Conservation (phyloP, 192 early-diverging fungal genomes). For the Mortierella hygrophila region DNA sequence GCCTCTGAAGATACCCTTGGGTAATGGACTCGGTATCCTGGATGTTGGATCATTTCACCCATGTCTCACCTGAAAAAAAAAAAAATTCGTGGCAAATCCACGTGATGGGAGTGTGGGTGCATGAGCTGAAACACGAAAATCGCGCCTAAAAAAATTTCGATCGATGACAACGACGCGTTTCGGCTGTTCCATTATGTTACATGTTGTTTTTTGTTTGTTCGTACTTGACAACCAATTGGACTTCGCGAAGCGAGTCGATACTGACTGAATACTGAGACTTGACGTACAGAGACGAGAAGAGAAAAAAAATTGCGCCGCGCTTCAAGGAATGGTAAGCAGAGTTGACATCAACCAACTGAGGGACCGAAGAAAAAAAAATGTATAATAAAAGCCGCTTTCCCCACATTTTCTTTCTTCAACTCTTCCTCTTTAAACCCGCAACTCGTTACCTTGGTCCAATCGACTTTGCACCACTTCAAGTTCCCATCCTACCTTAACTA, state of each 20-base stretch:
- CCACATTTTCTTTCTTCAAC: slow-evolving; percentile 6
- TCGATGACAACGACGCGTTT: neutral
- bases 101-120: neutral
- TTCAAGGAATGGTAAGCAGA: neutral
- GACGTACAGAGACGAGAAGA: neutral
- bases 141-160: neutral
- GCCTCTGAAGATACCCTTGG: no score
- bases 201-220: neutral
- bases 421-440: neutral
- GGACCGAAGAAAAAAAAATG: neutral
- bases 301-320: neutral
- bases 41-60: no score
- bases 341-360: neutral
- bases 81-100: neutral
- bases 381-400: neutral
- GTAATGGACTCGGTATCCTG: no score
- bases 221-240: neutral
- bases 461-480: neutral
- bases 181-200: neutral
- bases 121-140: slow-evolving; percentile 5
- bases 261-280: neutral
- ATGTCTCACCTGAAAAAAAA: neutral
- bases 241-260: neutral
- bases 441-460: slow-evolving; percentile 1
- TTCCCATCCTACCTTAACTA: neutral